Percentiles rank a stretch among this genome's conserved stretches.
Conservation (phyloP, 345 rosid species). For the Aurinia saxatilis region DNA sequence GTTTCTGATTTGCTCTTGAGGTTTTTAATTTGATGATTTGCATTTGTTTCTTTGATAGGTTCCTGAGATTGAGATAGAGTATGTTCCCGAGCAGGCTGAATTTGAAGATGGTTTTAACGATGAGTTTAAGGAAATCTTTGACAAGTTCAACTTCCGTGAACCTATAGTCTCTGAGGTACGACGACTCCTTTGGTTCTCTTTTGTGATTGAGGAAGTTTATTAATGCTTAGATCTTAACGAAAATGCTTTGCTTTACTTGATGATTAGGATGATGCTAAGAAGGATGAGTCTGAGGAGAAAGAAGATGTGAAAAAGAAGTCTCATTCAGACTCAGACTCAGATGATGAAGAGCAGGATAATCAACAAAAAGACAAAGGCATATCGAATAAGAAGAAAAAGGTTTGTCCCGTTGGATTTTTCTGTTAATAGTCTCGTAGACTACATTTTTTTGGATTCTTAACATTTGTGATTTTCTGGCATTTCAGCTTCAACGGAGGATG, state of each 20-base stretch:
- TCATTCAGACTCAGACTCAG: constrained; percentile 83
- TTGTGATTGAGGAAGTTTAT: not conserved
- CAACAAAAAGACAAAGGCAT: constrained; percentile 68
- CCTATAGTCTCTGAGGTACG: constrained; percentile 52
- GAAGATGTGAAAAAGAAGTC: constrained; percentile 52
- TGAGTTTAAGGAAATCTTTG: constrained; percentile 71
- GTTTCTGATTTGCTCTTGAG: not conserved
- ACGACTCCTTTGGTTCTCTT: not conserved
- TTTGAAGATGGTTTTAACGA: constrained; percentile 75
- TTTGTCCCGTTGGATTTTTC: no score
- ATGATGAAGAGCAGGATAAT: constrained; percentile 64
- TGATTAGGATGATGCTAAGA: constrained; percentile 54
- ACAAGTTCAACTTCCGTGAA: constrained; percentile 68
- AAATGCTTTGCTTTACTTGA: constrained; percentile 6
- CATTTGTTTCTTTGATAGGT: constrained; percentile 28
- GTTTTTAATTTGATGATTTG: not conserved
- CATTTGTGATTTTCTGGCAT: constrained; percentile 7
- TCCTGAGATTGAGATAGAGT: constrained; percentile 67
- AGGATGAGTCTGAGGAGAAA: constrained; percentile 57
- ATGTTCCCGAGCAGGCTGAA: constrained; percentile 82
- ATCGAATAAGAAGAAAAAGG: constrained; percentile 88
- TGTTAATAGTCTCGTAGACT: not conserved
- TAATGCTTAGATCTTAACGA: not conserved
- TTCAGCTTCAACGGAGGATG: constrained; percentile 87
- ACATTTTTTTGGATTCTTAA: not conserved